A percentile compares a stretch with the other conserved stretches of the same genome.
These are phyloP conservation scores for Sclerospora graminicola DNA, from an alignment of 352 stramenopile genomes.

Conservation along the genomic window DNA sequence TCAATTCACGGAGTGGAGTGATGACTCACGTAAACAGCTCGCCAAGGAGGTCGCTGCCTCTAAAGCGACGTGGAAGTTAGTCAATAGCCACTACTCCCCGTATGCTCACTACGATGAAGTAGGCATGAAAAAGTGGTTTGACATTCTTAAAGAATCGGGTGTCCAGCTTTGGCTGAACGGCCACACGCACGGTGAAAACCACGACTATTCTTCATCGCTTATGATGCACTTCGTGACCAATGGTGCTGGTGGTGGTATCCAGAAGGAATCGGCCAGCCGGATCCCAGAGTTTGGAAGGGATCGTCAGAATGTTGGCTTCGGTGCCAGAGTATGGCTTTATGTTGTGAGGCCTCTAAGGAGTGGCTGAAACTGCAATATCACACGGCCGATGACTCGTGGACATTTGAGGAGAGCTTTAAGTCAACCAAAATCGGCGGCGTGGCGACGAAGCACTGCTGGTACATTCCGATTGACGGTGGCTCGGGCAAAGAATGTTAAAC, in stretches of 20 bases:
- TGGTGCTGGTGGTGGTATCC: slow-evolving; percentile 65
- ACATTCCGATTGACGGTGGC: slow-evolving; percentile 38
- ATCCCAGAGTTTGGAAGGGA: slow-evolving; percentile 37
- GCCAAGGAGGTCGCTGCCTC: slow-evolving; percentile 37
- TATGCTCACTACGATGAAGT: slow-evolving; percentile 57
- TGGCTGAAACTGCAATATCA: slow-evolving; percentile 67
- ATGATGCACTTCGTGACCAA: slow-evolving; percentile 72
- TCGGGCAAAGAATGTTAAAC: slow-evolving; percentile 24
- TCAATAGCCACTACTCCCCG: slow-evolving; percentile 78
- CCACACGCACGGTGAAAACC: slow-evolving; percentile 71
- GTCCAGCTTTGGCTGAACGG: slow-evolving; percentile 64
- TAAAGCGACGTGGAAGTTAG: slow-evolving; percentile 75
- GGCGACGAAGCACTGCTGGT: slow-evolving; percentile 67
- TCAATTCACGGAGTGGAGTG: slow-evolving; percentile 52
- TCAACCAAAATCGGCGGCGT: slow-evolving; percentile 41
- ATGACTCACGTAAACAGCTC: slow-evolving; percentile 61
- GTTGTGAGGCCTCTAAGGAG: slow-evolving; percentile 35
- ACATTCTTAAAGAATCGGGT: slow-evolving; percentile 33
- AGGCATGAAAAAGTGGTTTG: slow-evolving; percentile 53
- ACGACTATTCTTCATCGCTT: slow-evolving; percentile 43
- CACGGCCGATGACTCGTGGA: slow-evolving; percentile 55
- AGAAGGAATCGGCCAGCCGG: slow-evolving; percentile 66
- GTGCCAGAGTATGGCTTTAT: slow-evolving; percentile 71
- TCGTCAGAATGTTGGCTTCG: slow-evolving; percentile 51
- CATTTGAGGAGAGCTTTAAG: slow-evolving; percentile 40